Evolutionary conservation across 2,329 filamentous ascomycete species (phyloP).

Genomic region (Cytospora piceae): DNA sequence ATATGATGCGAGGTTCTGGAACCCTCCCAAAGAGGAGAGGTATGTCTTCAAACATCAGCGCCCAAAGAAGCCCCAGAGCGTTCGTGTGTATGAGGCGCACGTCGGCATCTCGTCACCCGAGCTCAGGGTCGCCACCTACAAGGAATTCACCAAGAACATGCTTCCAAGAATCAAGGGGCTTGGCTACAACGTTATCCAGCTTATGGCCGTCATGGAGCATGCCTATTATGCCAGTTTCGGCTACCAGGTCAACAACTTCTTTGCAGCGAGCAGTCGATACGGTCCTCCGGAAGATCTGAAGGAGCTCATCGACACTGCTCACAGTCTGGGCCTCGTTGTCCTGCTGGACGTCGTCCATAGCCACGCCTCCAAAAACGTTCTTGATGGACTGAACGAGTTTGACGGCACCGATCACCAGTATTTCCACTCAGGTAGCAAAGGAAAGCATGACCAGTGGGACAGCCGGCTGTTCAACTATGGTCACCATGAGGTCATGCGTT

Average conservation of each 20-base stretch:
- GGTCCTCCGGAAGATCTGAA: conserved; percentile 93
- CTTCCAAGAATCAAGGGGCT: conserved; percentile 86
- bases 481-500: conserved; percentile 90
- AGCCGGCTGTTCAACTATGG: conserved; percentile 98
- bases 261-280: conserved; percentile 94
- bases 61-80: conserved; percentile 81
- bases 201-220: conserved; percentile 99
- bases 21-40: conserved; percentile 74
- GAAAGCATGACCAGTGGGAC: conserved; percentile 92
- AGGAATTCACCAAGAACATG: conserved; percentile 93
- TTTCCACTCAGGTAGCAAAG: conserved; percentile 86
- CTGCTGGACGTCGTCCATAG: conserved; percentile 96
- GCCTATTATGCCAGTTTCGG: conserved; percentile 99
- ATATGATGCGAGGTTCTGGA: conserved; percentile 97
- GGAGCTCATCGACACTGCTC: conserved; percentile 93
- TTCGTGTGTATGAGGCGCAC: conserved; percentile 98
- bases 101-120: conserved; percentile 96
- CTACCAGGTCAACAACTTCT: conserved; percentile 99
- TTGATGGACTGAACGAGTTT: conserved; percentile 94
- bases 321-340: conserved; percentile 86
- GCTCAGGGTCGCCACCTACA: conserved; percentile 87
- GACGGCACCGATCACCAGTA: conserved; percentile 95
- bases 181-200: conserved; percentile 95
- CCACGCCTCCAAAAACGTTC: conserved; percentile 95
- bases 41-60: conserved; percentile 85